Evolutionary conservation across 257 asterid genomes (phyloP).

Genomic region (Echites panduratus): DNA sequence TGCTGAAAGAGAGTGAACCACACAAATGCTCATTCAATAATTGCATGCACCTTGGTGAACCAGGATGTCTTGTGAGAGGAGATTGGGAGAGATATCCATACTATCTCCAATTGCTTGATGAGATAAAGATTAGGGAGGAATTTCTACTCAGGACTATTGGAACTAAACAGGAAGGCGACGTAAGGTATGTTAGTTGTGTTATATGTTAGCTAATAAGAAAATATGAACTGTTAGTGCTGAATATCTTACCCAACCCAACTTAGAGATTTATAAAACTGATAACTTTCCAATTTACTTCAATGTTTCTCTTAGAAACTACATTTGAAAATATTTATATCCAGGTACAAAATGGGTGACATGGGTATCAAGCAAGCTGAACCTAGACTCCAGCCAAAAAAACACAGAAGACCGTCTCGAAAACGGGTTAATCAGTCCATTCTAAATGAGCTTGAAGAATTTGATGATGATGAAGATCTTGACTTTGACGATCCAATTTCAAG

Average conservation of each 20-base stretch:
- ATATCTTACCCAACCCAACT: too few relatives aligned
- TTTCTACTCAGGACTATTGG: constrained; percentile 81
- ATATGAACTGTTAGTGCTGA: too few relatives aligned
- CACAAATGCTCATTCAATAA: constrained; percentile 66
- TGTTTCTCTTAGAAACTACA: neutral
- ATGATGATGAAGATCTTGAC: constrained; percentile 44
- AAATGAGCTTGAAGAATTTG: constrained; percentile 64
- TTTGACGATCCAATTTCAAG: constrained; percentile 37
- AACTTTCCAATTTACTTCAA: too few relatives aligned
- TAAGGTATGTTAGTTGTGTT: constrained; percentile 48
- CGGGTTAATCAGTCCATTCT: constrained; percentile 69
- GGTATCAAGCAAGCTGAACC: constrained; percentile 92
- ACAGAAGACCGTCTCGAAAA: constrained; percentile 90
- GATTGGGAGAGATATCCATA: constrained; percentile 91
- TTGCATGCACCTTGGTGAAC: constrained; percentile 90
- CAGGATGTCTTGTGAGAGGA: constrained; percentile 68
- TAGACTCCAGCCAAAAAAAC: constrained; percentile 74
- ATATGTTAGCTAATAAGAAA: too few relatives aligned
- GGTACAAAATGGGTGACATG: constrained; percentile 70
- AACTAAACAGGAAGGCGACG: constrained; percentile 85
- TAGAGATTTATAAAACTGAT: too few relatives aligned
- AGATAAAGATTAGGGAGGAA: constrained; percentile 84
- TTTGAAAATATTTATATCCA: constrained; percentile 14
- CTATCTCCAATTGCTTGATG: constrained; percentile 89
- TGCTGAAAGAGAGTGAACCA: constrained; percentile 49